Base-by-base conservation (phyloP, 2,329 filamentous ascomycete genomes). In the Didymella segeticola region DNA sequence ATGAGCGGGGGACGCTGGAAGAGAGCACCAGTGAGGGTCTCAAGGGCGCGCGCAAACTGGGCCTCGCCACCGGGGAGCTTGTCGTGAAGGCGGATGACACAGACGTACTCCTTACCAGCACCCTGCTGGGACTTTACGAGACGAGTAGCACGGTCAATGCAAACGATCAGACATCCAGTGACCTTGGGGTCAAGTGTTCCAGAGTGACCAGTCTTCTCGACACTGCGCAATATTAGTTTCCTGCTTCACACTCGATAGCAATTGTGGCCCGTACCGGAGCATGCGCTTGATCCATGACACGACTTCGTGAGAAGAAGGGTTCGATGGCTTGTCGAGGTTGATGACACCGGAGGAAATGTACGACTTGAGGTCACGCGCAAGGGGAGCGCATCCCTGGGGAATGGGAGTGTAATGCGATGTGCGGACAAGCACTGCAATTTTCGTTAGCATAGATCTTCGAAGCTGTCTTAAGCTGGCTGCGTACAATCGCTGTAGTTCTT, bases 271-370 rank as follows among this genome's bases (percentile, higher is more conserved):
- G 62, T 86, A 92, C 89, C 89, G 88, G 51, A 99, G 84, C 71
- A 98, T 98, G 69, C 93, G 89, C 88, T 99, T 99, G 68, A 98
- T 90, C 95, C 95, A 99, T 64, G 95, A 93, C 73, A 99, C 95
- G 64, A 99, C 95, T 83, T 99, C 95, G 84, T 99, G 95, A 72
- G 89, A 95, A 65, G 93, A 97, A 48, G 93, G 93, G 82, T 99
- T 99, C 47, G 93, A 96, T 53, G 93, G 95, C 82, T 96, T 96
- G 81, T 96, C 91, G 67, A 97, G 88, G 82, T 99, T 99, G 80
- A 99, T 98, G 55, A 99, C 93, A 80, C 95, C 95, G 61, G 91
- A 96, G 77, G 90, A 93, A 75, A 99, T 88, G 81, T 98, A 99
- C 62, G 90, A 92, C 83, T 97, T 97, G 73, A 99, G 85, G 77